A percentile compares a stretch with the other conserved stretches of the same genome.
Evolutionary conservation across 345 rosid species (phyloP).

Genomic region (Gossypium ekmanianum): DNA sequence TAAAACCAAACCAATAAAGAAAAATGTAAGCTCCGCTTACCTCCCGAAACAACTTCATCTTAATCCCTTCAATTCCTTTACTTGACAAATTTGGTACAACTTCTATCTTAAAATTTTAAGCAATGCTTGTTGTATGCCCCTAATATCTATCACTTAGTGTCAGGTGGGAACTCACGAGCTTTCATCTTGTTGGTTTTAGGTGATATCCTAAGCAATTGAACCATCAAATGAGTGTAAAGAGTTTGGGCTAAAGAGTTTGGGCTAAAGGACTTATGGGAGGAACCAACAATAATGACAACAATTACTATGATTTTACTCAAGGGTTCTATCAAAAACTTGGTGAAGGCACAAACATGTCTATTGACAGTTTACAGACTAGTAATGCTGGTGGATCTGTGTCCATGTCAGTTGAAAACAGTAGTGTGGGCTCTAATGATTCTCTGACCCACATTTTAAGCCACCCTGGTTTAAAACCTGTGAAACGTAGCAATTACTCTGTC

Average conservation of each 20-base stretch:
- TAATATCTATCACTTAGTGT: not conserved
- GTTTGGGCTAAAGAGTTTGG: slow-evolving; percentile 18
- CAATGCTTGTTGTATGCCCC: not conserved
- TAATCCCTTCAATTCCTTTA: not conserved
- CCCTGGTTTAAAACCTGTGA: slow-evolving; percentile 49
- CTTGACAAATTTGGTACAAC: not conserved
- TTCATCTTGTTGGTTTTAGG: slow-evolving; percentile 3
- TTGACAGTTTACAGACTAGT: slow-evolving; percentile 60
- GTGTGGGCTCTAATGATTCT: slow-evolving; percentile 68
- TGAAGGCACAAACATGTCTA: slow-evolving; percentile 66
- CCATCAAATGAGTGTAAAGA: slow-evolving; percentile 22
- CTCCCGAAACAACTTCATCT: not conserved
- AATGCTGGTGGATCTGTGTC: slow-evolving; percentile 64
- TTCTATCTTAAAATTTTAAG: not conserved
- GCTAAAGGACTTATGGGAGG: slow-evolving; percentile 53
- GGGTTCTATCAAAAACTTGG: slow-evolving; percentile 59
- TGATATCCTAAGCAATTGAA: not conserved
- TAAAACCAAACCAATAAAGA: not conserved
- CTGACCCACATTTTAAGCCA: slow-evolving; percentile 60
- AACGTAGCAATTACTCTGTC: slow-evolving; percentile 35
- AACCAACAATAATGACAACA: slow-evolving; percentile 37
- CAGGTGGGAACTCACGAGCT: not conserved
- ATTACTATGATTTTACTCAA: slow-evolving; percentile 53
- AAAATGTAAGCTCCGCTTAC: not conserved
- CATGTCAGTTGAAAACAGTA: slow-evolving; percentile 59